phyloP scores from a whole-genome alignment of 768 basidiomycete genomes.

The Cystofilobasidium macerans region DNA sequence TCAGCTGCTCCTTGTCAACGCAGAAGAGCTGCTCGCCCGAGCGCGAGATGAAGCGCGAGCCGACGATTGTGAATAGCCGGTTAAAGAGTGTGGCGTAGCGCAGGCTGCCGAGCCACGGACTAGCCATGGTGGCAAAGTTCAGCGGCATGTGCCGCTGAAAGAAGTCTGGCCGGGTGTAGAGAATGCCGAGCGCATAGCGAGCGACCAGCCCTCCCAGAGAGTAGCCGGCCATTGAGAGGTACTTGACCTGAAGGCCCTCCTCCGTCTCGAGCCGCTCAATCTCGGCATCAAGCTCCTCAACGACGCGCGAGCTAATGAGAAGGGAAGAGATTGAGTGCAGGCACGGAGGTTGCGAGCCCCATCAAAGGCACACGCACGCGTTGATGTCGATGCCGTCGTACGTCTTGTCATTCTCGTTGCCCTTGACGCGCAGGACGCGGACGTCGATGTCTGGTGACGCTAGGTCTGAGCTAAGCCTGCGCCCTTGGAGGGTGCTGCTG shows the following conservation, averaged over 20 bases:
- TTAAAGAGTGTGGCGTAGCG: slow-evolving; percentile 55
- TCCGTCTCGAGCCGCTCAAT: slow-evolving; percentile 46
- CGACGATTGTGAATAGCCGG: slow-evolving; percentile 53
- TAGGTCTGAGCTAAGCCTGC: slow-evolving; percentile 11
- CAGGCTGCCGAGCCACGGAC: slow-evolving; percentile 64
- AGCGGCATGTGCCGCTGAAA: slow-evolving; percentile 60
- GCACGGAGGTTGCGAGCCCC: slow-evolving; percentile 38
- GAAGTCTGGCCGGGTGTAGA: slow-evolving; percentile 47
- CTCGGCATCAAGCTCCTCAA: slow-evolving; percentile 59
- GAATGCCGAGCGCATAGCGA: slow-evolving; percentile 56
- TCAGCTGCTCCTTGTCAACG: slow-evolving; percentile 55
- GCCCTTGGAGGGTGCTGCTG: neutral
- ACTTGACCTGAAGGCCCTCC: slow-evolving; percentile 51
- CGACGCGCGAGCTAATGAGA: slow-evolving; percentile 66
- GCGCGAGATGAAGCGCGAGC: slow-evolving; percentile 58
- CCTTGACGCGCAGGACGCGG: slow-evolving; percentile 50
- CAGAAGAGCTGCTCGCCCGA: slow-evolving; percentile 72
- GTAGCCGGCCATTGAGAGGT: slow-evolving; percentile 68
- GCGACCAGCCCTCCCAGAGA: slow-evolving; percentile 30
- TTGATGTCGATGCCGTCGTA: slow-evolving; percentile 76
- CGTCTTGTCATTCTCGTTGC: slow-evolving; percentile 48
- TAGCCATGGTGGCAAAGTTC: slow-evolving; percentile 74
- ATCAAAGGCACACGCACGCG: too few species aligned
- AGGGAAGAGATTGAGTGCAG: slow-evolving; percentile 42
- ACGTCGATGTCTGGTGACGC: slow-evolving; percentile 28